A percentile compares a stretch with the other conserved stretches of the same genome.
These are phyloP conservation scores for Penicillium sclerotiorum DNA, from an alignment of 2,329 filamentous ascomycete species.

Conservation along the genomic window DNA sequence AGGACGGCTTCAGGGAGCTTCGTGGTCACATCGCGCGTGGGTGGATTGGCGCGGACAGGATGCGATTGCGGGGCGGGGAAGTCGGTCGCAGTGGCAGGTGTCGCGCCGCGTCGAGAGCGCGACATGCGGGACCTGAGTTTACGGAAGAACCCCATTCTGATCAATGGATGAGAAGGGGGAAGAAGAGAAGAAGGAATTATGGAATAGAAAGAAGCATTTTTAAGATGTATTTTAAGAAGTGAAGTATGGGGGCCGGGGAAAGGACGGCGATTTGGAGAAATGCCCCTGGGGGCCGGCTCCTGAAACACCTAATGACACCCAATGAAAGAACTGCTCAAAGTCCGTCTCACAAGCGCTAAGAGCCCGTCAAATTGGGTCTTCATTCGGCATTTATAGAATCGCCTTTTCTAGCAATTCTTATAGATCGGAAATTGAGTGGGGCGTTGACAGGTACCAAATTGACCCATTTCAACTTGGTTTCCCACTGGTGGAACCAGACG, in stretches of 20 bases:
- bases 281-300: conserved; percentile 8
- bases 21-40: conserved; percentile 44
- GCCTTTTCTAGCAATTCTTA: too few species aligned
- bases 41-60: too few species aligned
- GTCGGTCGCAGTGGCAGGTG: conserved; percentile 24
- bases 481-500: conserved; percentile 3
- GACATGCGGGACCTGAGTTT: conserved; percentile 32
- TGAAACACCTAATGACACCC: conserved; percentile 13
- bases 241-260: conserved; percentile 5
- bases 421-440: too few species aligned
- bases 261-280: conserved; percentile 13
- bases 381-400: too few species aligned
- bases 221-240: too few species aligned
- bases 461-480: not conserved
- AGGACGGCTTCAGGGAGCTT: conserved; percentile 70
- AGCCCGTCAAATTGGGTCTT: too few species aligned
- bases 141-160: conserved; percentile 36
- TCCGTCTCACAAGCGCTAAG: too few species aligned
- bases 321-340: too few species aligned
- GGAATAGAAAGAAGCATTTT: conserved; percentile 8
- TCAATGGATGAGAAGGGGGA: conserved; percentile 3
- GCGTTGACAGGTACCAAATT: not conserved
- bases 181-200: not conserved
- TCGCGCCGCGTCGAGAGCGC: conserved; percentile 26
- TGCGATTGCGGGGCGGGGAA: conserved; percentile 24